Percentiles rank a stretch among this genome's conserved stretches.
phyloP scores from a whole-genome alignment of 139 green algal species.

The Micractinium conductrix region DNA sequence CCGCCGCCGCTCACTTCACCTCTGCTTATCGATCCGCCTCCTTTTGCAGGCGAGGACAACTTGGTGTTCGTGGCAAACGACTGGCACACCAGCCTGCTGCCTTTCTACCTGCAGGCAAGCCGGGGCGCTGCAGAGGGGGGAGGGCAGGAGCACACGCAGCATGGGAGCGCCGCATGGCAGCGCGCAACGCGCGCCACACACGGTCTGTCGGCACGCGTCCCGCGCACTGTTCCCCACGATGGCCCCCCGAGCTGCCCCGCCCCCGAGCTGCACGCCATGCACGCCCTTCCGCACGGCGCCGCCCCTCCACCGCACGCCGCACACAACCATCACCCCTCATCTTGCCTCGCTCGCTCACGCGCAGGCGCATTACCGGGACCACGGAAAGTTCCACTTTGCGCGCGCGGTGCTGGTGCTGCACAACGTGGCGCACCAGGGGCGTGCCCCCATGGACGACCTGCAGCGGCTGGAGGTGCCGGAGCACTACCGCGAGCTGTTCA shows the following conservation, averaged over 20 bases:
- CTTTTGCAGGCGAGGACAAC: slow-evolving; percentile 84
- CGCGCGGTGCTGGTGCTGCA: slow-evolving; percentile 88
- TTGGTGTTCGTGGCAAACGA: slow-evolving; percentile 94
- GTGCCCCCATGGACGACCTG: slow-evolving; percentile 88
- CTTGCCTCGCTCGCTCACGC: neutral
- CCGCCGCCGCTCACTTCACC: no score
- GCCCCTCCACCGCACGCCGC: no score
- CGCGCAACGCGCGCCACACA: neutral
- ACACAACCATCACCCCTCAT: no score
- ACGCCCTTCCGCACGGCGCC: no score
- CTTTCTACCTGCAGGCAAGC: slow-evolving; percentile 88
- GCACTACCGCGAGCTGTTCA: slow-evolving; percentile 73
- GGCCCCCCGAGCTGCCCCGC: neutral
- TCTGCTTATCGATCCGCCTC: no score
- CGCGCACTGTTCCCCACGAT: neutral
- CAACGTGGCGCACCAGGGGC: slow-evolving; percentile 93
- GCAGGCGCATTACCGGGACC: slow-evolving; percentile 97
- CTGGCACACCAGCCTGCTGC: slow-evolving; percentile 93
- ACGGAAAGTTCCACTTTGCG: slow-evolving; percentile 91
- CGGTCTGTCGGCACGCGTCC: neutral
- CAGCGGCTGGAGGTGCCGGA: slow-evolving; percentile 81
- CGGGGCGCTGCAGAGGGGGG: neutral
- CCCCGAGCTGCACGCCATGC: slow-evolving; percentile 72
- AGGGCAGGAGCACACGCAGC: no score
- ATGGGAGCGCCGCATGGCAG: no score